Evolutionary conservation across 495 filamentous ascomycete genomes (phyloP), one percentile per base, ranked within the genome.

Genomic region (Aspergillus taichungensis): DNA sequence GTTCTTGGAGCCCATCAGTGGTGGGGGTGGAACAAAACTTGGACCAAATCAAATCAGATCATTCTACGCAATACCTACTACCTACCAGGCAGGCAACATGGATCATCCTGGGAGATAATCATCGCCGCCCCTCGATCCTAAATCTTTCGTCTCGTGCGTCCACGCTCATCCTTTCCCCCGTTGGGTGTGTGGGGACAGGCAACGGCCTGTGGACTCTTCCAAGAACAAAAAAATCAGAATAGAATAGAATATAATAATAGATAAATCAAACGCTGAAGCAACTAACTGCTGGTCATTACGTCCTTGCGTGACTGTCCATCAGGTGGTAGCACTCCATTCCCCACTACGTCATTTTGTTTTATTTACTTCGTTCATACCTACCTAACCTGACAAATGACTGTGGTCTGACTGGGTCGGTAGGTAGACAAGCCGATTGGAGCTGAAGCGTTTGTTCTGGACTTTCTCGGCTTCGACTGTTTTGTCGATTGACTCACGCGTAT

Each of bases 331-430:
- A 24, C 38, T 35, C 33, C 46, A 56, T 52, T 52, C 50, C 37
- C 13, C 28, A 45, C 28, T 32, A 52, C 53, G 50, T 52, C 53
- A 56, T 34, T 47, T 45, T 55, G 51, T 55, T 24, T 55, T 42
- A 51, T 41, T 47, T 33, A 12, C 14, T 14, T 37, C 18, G n/a
- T 34, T 2, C 1, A 34, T 34, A 34, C 12, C 9, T 12, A 10
- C 32, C 9, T 34, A 12, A 10, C 12, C 32, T 10, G 2, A 34
- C 32, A 2, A 34, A 34, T 34, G 32, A 34, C 32, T 34, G 32
- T 5, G 32, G 5, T 2, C 12, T 34, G 5, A 5, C 32, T 24
- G 18, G 18, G 18, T 24, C 18, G 1, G 18, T 24, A 24, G 18
- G 18, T 24, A 24, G 18, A 24, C 18, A 24, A 1, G 18, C 18